A percentile compares a stretch with the other conserved stretches of the same genome.
Evolutionary conservation across 2,329 filamentous ascomycete genomes (phyloP).

Genomic region (Phoma sp.): DNA sequence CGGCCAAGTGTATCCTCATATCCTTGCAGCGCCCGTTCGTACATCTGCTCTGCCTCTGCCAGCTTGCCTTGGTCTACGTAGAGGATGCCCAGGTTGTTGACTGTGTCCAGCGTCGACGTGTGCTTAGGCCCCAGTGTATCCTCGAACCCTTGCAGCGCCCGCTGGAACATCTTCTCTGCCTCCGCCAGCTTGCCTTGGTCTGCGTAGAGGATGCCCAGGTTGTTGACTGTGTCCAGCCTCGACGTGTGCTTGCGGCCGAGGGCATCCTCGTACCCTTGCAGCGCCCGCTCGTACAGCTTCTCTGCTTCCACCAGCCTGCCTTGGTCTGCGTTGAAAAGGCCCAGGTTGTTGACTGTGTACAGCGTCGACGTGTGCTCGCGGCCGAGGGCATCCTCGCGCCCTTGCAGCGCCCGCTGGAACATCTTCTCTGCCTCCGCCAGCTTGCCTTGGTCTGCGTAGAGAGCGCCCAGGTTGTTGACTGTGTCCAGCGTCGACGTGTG

Average conservation of each 20-base stretch:
- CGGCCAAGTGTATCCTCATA: neutral
- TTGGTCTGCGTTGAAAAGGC: neutral
- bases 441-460: neutral
- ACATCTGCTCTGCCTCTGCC: neutral
- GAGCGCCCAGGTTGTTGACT: slow-evolving; percentile 8
- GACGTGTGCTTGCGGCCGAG: neutral
- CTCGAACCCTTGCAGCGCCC: neutral
- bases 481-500: neutral
- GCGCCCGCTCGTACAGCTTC: neutral
- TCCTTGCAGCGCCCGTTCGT: neutral
- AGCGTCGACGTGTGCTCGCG: neutral
- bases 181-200: neutral
- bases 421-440: neutral
- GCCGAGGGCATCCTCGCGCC: neutral
- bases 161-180: too few species aligned
- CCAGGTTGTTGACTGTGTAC: neutral
- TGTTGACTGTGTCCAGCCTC: neutral
- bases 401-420: neutral
- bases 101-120: neutral
- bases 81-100: neutral
- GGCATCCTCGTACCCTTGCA: neutral
- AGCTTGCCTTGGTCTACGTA: neutral
- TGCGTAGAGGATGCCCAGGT: neutral
- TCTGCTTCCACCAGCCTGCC: neutral
- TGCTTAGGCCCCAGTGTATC: neutral